phyloP scores from a whole-genome alignment of 2,329 filamentous ascomycete genomes.

The Pseudogymnoascus sp. region DNA sequence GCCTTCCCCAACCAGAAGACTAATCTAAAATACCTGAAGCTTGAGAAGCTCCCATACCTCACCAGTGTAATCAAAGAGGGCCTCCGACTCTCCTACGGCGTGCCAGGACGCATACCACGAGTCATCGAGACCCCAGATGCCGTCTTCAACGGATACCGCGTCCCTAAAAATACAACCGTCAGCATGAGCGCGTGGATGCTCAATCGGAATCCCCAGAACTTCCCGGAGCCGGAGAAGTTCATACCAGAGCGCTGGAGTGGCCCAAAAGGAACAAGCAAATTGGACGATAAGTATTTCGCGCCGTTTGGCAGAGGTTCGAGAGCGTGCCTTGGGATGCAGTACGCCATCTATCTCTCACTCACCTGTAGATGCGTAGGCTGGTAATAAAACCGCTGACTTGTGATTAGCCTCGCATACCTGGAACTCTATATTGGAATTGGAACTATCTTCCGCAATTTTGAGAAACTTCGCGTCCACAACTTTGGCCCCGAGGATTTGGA shows the following conservation, averaged over 20 bases:
- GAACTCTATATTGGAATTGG: constrained; percentile 28
- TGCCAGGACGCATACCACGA: constrained; percentile 28
- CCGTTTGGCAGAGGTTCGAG: too few species aligned
- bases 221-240: constrained; percentile 26
- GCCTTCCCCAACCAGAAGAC: constrained; percentile 25
- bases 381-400: too few species aligned
- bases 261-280: too few species aligned
- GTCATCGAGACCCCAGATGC: constrained; percentile 27
- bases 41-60: constrained; percentile 31
- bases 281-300: too few species aligned
- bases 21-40: not conserved
- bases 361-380: too few species aligned
- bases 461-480: not conserved
- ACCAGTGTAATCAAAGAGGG: constrained; percentile 21
- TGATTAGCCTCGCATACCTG: constrained; percentile 25
- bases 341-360: too few species aligned
- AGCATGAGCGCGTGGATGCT: not conserved
- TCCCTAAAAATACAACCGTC: constrained; percentile 24
- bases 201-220: not conserved
- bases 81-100: constrained; percentile 25
- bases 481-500: too few species aligned
- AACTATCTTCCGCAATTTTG: constrained; percentile 24
- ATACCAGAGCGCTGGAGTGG: constrained; percentile 32
- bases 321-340: too few species aligned
- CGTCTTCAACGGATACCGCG: constrained; percentile 27